phyloP scores from a whole-genome alignment of 2,329 filamentous ascomycete genomes.

The Diplodia intermedia region DNA sequence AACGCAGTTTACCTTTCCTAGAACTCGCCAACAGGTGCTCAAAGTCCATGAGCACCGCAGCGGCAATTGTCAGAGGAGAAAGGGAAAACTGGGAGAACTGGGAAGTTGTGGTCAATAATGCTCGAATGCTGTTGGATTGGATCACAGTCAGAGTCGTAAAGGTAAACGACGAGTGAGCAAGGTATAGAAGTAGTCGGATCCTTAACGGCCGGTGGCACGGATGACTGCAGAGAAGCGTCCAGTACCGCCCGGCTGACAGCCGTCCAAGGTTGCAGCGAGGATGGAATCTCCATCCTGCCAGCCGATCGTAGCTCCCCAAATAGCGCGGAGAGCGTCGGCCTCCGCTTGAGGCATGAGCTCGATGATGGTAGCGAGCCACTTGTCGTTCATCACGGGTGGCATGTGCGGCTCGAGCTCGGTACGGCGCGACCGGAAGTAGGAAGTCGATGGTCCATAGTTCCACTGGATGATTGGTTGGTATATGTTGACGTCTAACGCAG shows the following conservation, averaged over 20 bases:
- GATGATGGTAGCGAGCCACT: constrained; percentile 49
- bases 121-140: background rate
- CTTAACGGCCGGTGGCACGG: background rate
- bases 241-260: constrained; percentile 49
- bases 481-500: constrained; percentile 40
- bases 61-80: background rate
- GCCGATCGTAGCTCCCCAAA: constrained; percentile 43
- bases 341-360: constrained; percentile 47
- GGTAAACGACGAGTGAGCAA: background rate
- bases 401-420: constrained; percentile 45
- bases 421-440: constrained; percentile 36
- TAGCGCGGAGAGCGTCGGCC: constrained; percentile 43
- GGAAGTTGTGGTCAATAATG: background rate
- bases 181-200: background rate
- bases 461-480: constrained; percentile 22
- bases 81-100: background rate
- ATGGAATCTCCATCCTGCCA: constrained; percentile 45
- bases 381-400: constrained; percentile 50
- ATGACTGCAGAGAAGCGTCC: constrained; percentile 49
- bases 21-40: background rate
- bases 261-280: constrained; percentile 52
- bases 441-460: constrained; percentile 34
- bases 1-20: background rate
- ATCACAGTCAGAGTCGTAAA: background rate
- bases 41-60: background rate